Conservation (phyloP, 2,329 filamentous ascomycete species). For the Ophiostoma perfectum region DNA sequence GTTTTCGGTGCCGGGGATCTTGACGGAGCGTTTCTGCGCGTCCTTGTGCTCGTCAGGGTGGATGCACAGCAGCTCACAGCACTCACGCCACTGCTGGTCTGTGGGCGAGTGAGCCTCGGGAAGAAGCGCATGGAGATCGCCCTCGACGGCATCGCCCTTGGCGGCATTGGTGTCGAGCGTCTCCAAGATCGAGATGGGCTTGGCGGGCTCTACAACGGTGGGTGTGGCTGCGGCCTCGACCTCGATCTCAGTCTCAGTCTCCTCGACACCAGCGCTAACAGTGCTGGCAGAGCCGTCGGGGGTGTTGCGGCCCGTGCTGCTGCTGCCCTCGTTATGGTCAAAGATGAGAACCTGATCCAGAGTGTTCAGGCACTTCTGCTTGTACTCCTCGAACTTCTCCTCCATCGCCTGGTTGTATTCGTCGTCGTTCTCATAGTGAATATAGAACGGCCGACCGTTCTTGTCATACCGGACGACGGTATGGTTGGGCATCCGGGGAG, state of each 20-base stretch:
- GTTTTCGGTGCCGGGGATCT: conserved; percentile 26
- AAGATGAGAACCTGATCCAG: too few relatives aligned
- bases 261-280: not conserved
- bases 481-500: not conserved
- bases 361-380: not conserved
- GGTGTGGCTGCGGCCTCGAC: not conserved
- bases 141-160: conserved; percentile 27
- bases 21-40: conserved; percentile 24
- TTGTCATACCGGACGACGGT: not conserved
- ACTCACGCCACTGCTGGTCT: conserved; percentile 23
- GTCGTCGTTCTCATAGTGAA: not conserved
- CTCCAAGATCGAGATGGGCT: conserved; percentile 19
- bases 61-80: conserved; percentile 27
- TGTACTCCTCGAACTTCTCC: not conserved
- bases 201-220: not conserved
- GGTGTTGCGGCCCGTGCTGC: not conserved
- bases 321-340: not conserved
- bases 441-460: not conserved
- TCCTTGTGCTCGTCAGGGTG: conserved; percentile 25
- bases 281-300: not conserved
- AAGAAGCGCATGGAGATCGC: conserved; percentile 27
- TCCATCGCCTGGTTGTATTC: not conserved
- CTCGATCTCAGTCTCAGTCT: not conserved
- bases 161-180: conserved; percentile 27
- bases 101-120: conserved; percentile 25